Base-by-base conservation (phyloP, 345 rosid species). In the Acer campestre region DNA sequence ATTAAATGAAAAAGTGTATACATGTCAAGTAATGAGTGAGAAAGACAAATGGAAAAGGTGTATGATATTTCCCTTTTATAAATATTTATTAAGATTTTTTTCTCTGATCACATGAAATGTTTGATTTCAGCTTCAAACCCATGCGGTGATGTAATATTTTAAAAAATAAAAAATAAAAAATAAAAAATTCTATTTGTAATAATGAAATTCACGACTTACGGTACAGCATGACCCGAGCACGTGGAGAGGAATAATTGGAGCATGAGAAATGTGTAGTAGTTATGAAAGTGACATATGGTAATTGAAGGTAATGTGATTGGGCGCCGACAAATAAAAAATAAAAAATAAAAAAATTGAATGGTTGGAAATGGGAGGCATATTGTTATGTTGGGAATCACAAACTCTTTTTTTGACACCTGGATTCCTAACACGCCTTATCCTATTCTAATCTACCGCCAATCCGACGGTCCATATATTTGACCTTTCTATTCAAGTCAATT, bases 301-400 rank as follows among this genome's bases (percentile, higher is more conserved):
- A 4, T 35, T 35, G 38, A 35, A 63, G 79, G 25, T 6, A 40
- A 20, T 40, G 14, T n/a, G 22, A 16, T 9, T 53, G 72, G 71
- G 53, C 49, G 79, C 75, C 78, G 67, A 62, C 71, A 74, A 25
- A 18, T 13, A 12, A 6, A 53, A 70, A 35, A 73, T 2, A n/a
- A 18, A 5, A 42, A 10, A 11, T n/a, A 1, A n/a, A 18, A 5
- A 27, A 10, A 11, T 29, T 35, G 61, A 59, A 73, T 40, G 35
- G 2, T 0, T 29, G 25, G 22, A 9, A 13, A 46, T 7, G 2
- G 48, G 38, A 44, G 23, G 40, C 17, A 74, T 4, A 25, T 38
- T 7, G 13, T 38, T 14, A 6, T 49, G 55, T 1, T 61, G 68
- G 61, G 38, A 61, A 61, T 27, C 56, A 12, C 63, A 35, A 48